Base-by-base conservation (phyloP, 1,139 yeast genomes). In the Debaryomycetaceae sp. region DNA sequence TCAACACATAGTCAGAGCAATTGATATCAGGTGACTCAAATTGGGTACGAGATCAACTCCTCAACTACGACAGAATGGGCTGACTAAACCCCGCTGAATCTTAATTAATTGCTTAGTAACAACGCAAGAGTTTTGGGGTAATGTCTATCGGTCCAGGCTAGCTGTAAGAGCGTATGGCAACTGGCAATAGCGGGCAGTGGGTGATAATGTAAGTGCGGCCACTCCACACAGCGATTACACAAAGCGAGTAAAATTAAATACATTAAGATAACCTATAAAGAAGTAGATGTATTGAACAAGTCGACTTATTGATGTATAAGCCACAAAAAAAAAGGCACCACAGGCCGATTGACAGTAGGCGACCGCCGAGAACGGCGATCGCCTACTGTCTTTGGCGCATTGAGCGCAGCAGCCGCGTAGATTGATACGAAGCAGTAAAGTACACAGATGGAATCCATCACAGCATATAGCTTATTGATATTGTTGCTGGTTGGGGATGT, bases 401-500 rank as follows among this genome's bases (percentile, higher is more conserved):
- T 7, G 11, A 7, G 31, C 31, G 31, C 11, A 8, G 31, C 8
- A 27, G 31, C 31, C 8, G 11, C 11, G 31, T 27, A 27, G 31
- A 11, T 8, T 27, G 31, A 27, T 8, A 27, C 11, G 11, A 27
- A 27, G 8, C 31, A 27, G 8, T 27, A 27, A 27, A 27, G 11
- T 27, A 27, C 31, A 27, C 31, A 11, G 11, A 27, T 27, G 11
- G 31, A 7, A 27, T 11, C 4, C 31, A 27, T 7, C 11, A 27
- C 31, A 27, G 31, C 31, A 8, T 8, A 27, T 23, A 43, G 42
- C 36, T 48, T 58, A 66, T 54, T 66, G 72, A 49, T 62, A 66
- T 47, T 65, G 72, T 50, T 65, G 69, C 49, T 71, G 76, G 59
- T 72, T 73, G 42, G 74, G 77, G 51, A 72, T 63, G 58, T 70